These are phyloP conservation scores for Andalucia godoyi DNA, from an alignment of 78 protist species.

Conservation along the genomic window DNA sequence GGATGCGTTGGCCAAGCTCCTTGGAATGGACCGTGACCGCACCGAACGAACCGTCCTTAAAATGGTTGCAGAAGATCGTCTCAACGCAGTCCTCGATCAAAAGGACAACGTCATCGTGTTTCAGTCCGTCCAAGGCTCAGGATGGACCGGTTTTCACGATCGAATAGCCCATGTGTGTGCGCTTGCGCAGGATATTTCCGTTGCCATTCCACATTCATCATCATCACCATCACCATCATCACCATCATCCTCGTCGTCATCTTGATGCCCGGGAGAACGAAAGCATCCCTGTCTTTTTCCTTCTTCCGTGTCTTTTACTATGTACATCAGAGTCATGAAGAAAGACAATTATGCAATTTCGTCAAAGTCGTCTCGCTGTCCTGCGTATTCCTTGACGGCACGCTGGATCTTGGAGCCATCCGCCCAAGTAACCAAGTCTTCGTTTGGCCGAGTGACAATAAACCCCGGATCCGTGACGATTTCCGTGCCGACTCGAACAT, in stretches of 20 bases:
- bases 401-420: slow-evolving; percentile 59
- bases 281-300: too few relatives aligned
- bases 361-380: slow-evolving; percentile 55
- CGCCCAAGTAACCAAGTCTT: slow-evolving; percentile 82
- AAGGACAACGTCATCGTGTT: not conserved
- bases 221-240: too few relatives aligned
- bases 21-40: slow-evolving; percentile 51
- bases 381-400: slow-evolving; percentile 56
- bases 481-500: slow-evolving; percentile 69
- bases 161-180: too few relatives aligned
- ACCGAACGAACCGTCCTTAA: slow-evolving; percentile 72
- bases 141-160: too few relatives aligned
- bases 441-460: slow-evolving; percentile 61
- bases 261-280: too few relatives aligned
- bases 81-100: slow-evolving; percentile 35
- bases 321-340: too few relatives aligned
- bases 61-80: slow-evolving; percentile 75
- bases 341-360: not conserved
- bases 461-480: slow-evolving; percentile 75
- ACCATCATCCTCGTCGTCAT: too few relatives aligned
- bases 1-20: slow-evolving; percentile 70
- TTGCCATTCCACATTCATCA: too few relatives aligned
- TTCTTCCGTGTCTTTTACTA: too few relatives aligned
- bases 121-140: too few relatives aligned
- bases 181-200: too few relatives aligned